These are phyloP conservation scores for Pharus latifolius DNA, from an alignment of 176 grass and related monocot genomes.

Conservation along the genomic window DNA sequence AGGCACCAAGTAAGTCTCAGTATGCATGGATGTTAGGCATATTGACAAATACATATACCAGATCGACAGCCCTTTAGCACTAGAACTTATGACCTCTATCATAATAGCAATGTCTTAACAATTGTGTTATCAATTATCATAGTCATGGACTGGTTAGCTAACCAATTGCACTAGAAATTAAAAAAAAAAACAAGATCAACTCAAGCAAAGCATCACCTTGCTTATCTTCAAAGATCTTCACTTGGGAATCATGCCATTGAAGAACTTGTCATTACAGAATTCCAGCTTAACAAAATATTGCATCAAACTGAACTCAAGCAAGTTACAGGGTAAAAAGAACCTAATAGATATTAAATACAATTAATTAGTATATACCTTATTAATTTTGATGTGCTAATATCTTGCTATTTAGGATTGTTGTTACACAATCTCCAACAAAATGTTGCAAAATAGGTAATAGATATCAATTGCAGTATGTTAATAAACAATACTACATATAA, in stretches of 20 bases:
- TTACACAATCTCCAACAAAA: too few species aligned
- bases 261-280: conserved; percentile 16
- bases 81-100: conserved; percentile 12
- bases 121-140: background rate
- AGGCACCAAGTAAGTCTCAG: too few species aligned
- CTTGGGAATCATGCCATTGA: background rate
- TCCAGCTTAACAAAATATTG: background rate
- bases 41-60: conserved; percentile 9
- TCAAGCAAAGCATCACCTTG: conserved; percentile 7
- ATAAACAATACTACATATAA: too few species aligned
- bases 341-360: background rate
- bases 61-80: conserved; percentile 18
- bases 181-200: too few species aligned
- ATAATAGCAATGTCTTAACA: background rate
- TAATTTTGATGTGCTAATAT: too few species aligned
- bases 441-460: too few species aligned
- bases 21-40: background rate
- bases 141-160: background rate
- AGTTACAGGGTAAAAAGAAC: background rate
- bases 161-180: background rate
- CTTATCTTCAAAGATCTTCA: background rate
- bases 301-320: conserved; percentile 17
- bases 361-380: too few species aligned
- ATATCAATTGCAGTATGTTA: too few species aligned
- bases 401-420: too few species aligned